These are phyloP conservation scores for Mrakiaceae sp. DNA, from an alignment of 1,284 basidiomycete species.

Conservation along the genomic window DNA sequence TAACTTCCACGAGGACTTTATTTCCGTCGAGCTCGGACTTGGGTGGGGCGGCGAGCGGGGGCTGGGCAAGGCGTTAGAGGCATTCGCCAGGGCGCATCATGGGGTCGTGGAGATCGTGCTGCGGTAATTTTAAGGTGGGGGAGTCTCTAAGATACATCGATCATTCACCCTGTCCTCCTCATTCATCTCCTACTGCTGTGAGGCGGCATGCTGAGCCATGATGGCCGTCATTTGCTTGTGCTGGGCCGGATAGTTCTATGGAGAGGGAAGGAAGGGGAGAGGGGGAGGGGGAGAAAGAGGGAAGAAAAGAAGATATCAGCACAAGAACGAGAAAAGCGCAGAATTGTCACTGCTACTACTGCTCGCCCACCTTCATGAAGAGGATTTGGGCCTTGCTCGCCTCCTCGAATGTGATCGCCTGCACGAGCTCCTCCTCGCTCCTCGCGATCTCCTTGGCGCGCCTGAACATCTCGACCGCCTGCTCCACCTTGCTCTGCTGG, in stretches of 20 bases:
- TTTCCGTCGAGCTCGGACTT: no score
- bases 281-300: constrained; percentile 1
- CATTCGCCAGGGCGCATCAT: no score
- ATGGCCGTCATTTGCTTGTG: constrained; percentile 1
- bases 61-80: no score
- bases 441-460: constrained; percentile 74
- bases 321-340: constrained; percentile 13
- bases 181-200: no score
- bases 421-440: constrained; percentile 80
- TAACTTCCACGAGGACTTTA: no score
- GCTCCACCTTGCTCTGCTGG: constrained; percentile 81
- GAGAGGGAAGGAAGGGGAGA: background rate
- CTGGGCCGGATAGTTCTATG: constrained; percentile 1
- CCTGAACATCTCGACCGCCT: constrained; percentile 79
- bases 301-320: constrained; percentile 8
- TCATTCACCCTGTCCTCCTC: no score
- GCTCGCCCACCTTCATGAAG: constrained; percentile 4
- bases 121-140: no score
- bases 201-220: background rate
- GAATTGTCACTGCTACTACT: background rate
- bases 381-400: constrained; percentile 13
- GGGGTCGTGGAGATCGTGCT: no score
- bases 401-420: constrained; percentile 39
- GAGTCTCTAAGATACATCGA: no score
- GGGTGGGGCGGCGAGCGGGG: no score